phyloP scores from a whole-genome alignment of 176 grass and related monocot species.

The Oryza meyeriana region DNA sequence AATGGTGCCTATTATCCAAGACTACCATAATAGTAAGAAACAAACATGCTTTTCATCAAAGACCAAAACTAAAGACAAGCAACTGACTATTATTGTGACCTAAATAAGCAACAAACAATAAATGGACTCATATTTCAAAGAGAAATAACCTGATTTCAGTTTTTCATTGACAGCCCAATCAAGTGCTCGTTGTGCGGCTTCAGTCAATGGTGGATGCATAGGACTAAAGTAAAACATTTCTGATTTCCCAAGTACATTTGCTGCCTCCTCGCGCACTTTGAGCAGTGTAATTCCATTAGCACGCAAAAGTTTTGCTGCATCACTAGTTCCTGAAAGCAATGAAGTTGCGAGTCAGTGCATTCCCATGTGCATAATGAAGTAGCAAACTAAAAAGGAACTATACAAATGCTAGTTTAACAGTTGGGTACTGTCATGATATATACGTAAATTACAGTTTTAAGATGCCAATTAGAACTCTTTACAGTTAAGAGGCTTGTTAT shows the following conservation, averaged over 20 bases:
- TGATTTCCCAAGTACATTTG: constrained; percentile 72
- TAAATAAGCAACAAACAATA: not conserved
- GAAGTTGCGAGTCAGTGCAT: constrained; percentile 24
- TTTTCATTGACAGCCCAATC: constrained; percentile 82
- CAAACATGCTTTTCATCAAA: constrained; percentile 10
- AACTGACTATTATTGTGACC: not conserved
- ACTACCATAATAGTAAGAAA: constrained; percentile 18
- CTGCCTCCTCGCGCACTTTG: constrained; percentile 67
- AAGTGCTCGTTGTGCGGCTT: constrained; percentile 68
- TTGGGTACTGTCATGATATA: not conserved
- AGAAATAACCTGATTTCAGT: constrained; percentile 69
- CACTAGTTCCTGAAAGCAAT: constrained; percentile 69
- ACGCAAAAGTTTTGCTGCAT: constrained; percentile 71
- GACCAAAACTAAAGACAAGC: not conserved
- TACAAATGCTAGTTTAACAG: constrained; percentile 23
- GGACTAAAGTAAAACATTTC: constrained; percentile 66
- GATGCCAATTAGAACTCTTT: constrained; percentile 4
- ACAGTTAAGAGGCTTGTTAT: not conserved
- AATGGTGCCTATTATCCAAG: not conserved
- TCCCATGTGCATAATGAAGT: constrained; percentile 8
- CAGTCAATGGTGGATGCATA: constrained; percentile 67
- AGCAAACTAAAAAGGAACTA: constrained; percentile 14
- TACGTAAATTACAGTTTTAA: not conserved
- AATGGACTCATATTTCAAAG: not conserved
- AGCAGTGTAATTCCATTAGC: constrained; percentile 81